phyloP scores from a whole-genome alignment of 2,329 filamentous ascomycete species.

The Grosmannia penicillata region DNA sequence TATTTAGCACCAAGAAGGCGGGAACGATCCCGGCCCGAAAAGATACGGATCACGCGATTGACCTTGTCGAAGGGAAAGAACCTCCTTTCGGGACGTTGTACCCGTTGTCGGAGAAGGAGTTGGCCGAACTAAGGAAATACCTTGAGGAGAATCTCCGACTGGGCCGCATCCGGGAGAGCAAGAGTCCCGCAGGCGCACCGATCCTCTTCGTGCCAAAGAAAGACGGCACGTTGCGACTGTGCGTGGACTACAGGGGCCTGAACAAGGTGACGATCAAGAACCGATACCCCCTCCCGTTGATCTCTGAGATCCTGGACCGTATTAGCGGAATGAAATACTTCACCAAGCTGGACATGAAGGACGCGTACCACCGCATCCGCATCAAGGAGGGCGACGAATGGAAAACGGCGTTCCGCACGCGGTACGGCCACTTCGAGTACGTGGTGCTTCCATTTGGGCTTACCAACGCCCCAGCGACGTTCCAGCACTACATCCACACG shows the following conservation, averaged over 20 bases:
- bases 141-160: neutral
- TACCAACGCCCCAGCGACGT: neutral
- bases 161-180: neutral
- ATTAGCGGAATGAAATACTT: neutral
- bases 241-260: neutral
- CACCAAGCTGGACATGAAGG: neutral
- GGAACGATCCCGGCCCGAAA: neutral
- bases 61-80: neutral
- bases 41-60: neutral
- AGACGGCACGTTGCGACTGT: neutral
- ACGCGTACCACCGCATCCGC: neutral
- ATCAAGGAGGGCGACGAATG: neutral
- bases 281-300: neutral
- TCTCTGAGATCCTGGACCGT: neutral
- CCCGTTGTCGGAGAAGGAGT: neutral
- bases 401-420: constrained; percentile 11
- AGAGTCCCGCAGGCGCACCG: neutral
- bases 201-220: constrained; percentile 5
- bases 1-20: neutral
- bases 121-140: neutral
- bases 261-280: neutral
- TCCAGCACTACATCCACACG: neutral
- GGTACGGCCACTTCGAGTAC: neutral
- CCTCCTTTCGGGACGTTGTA: neutral
- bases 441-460: neutral